A percentile compares a stretch with the other conserved stretches of the same genome.
phyloP scores from a whole-genome alignment of 1,284 basidiomycete genomes.

The Psilocybe mexicana region DNA sequence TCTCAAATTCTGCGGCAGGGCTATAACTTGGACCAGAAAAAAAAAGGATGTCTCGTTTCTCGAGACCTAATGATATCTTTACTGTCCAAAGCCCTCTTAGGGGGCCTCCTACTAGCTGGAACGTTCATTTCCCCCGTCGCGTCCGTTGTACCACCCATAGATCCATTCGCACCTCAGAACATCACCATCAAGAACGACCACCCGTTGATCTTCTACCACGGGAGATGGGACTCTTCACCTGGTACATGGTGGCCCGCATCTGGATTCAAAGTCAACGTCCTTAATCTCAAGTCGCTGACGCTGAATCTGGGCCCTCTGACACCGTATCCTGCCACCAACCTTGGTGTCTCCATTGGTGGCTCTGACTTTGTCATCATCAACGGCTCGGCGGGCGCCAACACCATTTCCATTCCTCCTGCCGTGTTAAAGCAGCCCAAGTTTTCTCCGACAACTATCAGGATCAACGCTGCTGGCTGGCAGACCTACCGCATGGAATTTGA shows the following conservation, averaged over 20 bases:
- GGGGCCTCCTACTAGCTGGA: neutral
- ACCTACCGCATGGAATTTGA: constrained; percentile 56
- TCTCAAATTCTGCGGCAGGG: too few relatives aligned
- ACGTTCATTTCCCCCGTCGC: neutral
- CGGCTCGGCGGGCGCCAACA: constrained; percentile 46
- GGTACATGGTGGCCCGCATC: constrained; percentile 49
- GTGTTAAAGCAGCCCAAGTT: neutral
- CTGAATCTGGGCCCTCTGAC: constrained; percentile 52
- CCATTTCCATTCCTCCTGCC: constrained; percentile 36
- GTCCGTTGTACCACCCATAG: neutral
- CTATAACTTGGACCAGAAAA: too few relatives aligned
- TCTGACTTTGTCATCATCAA: constrained; percentile 48
- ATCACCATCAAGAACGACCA: constrained; percentile 24
- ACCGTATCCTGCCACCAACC: constrained; percentile 42
- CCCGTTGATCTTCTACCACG: constrained; percentile 35
- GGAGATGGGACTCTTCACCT: constrained; percentile 34
- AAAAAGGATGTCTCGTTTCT: too few relatives aligned
- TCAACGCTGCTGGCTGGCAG: constrained; percentile 59
- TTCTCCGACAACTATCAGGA: constrained; percentile 39
- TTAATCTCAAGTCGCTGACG: constrained; percentile 43
- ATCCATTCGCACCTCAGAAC: neutral
- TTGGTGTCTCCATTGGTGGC: constrained; percentile 54
- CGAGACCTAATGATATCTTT: neutral
- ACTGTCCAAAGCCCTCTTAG: neutral
- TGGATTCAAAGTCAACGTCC: constrained; percentile 52